Evolutionary conservation across 345 rosid species (phyloP).

Genomic region (Eucalyptus cloeziana): DNA sequence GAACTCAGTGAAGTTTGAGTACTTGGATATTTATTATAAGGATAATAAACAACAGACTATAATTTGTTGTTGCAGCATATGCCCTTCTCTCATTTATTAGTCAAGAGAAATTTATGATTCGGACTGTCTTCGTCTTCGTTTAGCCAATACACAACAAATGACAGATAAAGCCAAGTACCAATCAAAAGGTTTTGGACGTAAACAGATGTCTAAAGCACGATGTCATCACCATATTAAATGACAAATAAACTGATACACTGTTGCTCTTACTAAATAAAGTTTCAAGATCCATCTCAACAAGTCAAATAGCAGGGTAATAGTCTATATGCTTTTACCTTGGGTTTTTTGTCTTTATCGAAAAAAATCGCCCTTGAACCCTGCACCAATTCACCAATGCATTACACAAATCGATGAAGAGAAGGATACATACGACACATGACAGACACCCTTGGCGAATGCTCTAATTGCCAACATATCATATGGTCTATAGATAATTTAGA

Average conservation of each 20-base stretch:
- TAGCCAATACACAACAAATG: background rate
- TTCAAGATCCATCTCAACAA: background rate
- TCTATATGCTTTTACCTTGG: background rate
- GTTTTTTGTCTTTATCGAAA: conserved; percentile 4
- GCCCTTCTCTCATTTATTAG: background rate
- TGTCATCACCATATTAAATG: background rate
- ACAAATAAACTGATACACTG: background rate
- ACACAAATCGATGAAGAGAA: background rate
- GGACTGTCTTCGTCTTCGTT: background rate
- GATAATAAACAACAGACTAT: background rate
- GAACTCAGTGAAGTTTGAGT: background rate
- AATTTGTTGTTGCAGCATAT: background rate
- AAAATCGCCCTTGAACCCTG: conserved; percentile 12
- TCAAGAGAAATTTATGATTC: background rate
- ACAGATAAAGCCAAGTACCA: background rate
- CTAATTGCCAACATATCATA: background rate
- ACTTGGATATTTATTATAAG: background rate
- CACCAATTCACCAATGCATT: background rate
- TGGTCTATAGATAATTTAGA: background rate
- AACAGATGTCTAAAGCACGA: background rate
- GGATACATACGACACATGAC: background rate
- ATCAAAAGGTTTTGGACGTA: background rate
- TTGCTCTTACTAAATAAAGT: background rate
- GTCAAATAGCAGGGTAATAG: background rate
- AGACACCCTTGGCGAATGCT: background rate